These are phyloP conservation scores for Usnea hakonensis DNA, from an alignment of 495 filamentous ascomycete species.

Conservation along the genomic window DNA sequence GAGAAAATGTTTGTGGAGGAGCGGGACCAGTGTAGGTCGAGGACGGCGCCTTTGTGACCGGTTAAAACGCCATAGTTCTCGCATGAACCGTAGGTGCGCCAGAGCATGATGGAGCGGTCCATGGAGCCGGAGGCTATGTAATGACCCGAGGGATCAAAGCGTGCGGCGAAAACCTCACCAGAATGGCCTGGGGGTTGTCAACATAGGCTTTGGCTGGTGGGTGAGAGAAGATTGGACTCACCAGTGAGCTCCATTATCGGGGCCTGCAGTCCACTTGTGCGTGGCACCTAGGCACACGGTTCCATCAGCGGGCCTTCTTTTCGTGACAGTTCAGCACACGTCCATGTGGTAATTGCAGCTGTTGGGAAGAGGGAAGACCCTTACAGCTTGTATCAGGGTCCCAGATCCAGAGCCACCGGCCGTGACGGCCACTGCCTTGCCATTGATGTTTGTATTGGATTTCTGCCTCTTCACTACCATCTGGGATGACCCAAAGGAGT, in stretches of 20 bases:
- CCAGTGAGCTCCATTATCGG: slow-evolving; percentile 93
- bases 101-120: slow-evolving; percentile 90
- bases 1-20: slow-evolving; percentile 88
- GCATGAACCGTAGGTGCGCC: slow-evolving; percentile 85
- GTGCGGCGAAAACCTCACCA: slow-evolving; percentile 82
- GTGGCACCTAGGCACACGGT: slow-evolving; percentile 51
- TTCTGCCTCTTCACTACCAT: slow-evolving; percentile 85
- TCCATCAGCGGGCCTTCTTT: slow-evolving; percentile 28
- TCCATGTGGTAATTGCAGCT: background rate
- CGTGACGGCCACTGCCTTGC: slow-evolving; percentile 50
- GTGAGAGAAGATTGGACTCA: background rate
- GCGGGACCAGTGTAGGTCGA: slow-evolving; percentile 94
- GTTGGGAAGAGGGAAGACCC: slow-evolving; percentile 29
- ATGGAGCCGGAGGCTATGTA: slow-evolving; percentile 91
- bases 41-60: slow-evolving; percentile 81
- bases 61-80: slow-evolving; percentile 84
- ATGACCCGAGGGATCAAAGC: slow-evolving; percentile 81
- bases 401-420: slow-evolving; percentile 63
- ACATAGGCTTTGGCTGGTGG: background rate
- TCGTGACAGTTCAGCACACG: slow-evolving; percentile 19
- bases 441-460: slow-evolving; percentile 57
- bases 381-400: slow-evolving; percentile 77
- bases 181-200: slow-evolving; percentile 44
- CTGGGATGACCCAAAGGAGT: slow-evolving; percentile 70
- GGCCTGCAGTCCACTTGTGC: slow-evolving; percentile 80